These are phyloP conservation scores for Mrakia gelida DNA, from an alignment of 768 basidiomycete genomes.

Conservation along the genomic window DNA sequence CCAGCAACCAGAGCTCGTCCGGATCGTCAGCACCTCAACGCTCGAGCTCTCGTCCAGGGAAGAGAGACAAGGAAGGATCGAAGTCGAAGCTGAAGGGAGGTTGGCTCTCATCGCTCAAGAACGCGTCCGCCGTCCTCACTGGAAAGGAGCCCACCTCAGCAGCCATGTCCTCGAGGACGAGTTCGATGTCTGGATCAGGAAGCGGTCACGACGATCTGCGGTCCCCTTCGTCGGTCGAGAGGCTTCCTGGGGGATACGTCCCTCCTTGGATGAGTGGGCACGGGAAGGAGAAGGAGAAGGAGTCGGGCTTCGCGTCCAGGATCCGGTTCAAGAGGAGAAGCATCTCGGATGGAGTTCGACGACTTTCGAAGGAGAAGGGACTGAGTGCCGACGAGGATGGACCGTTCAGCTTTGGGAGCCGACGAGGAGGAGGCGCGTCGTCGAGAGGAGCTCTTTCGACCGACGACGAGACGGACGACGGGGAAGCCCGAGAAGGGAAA, in stretches of 20 bases:
- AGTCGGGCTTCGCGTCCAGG: conserved; percentile 22
- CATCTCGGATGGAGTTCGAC: conserved; percentile 22
- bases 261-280: conserved; percentile 27
- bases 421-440: conserved; percentile 4
- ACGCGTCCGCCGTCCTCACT: conserved; percentile 12
- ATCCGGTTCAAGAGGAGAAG: conserved; percentile 29
- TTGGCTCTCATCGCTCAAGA: conserved; percentile 29
- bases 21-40: background rate
- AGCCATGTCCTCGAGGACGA: conserved; percentile 20
- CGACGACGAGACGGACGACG: conserved; percentile 32
- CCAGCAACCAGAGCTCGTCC: background rate
- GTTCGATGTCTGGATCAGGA: conserved; percentile 11
- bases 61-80: conserved; percentile 12
- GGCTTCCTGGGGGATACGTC: conserved; percentile 10
- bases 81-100: conserved; percentile 22
- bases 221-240: background rate
- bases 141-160: background rate
- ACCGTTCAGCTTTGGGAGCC: conserved; percentile 13
- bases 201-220: conserved; percentile 18
- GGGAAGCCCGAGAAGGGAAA: conserved; percentile 30
- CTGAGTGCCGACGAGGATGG: conserved; percentile 23
- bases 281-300: conserved; percentile 10
- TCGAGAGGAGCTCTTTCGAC: conserved; percentile 11
- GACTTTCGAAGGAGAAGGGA: conserved; percentile 1
- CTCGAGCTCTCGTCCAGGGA: background rate